phyloP scores from a whole-genome alignment of 116 monocot genomes.

The Cymodocea nodosa region DNA sequence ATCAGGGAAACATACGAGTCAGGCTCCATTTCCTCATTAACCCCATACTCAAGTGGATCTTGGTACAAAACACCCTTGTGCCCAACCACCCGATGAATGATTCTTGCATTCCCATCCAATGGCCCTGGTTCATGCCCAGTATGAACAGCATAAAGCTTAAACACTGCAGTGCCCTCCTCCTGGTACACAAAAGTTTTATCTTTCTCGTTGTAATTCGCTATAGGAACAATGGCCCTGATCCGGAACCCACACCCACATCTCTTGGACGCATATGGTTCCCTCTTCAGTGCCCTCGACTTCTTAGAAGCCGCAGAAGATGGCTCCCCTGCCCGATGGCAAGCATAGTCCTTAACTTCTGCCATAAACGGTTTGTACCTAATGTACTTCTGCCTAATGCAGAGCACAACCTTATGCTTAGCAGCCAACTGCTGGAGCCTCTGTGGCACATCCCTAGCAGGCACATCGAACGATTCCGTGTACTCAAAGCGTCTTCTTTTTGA shows the following conservation, averaged over 20 bases:
- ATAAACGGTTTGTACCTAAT: constrained; percentile 97
- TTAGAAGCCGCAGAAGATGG: constrained; percentile 40
- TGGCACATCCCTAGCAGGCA: constrained; percentile 82
- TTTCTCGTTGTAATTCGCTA: constrained; percentile 94
- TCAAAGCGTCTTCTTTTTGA: constrained; percentile 80
- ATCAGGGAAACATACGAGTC: constrained; percentile 37
- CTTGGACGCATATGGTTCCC: constrained; percentile 96
- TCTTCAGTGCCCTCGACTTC: constrained; percentile 69
- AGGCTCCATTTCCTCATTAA: constrained; percentile 57
- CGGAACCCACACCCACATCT: constrained; percentile 97
- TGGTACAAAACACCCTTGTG: constrained; percentile 66
- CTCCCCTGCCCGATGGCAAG: constrained; percentile 95
- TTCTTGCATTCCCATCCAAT: constrained; percentile 88
- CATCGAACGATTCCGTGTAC: constrained; percentile 93
- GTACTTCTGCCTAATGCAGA: constrained; percentile 97
- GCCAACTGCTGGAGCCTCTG: constrained; percentile 84
- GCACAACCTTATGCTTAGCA: constrained; percentile 91
- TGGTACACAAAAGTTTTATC: constrained; percentile 97
- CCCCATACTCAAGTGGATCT: constrained; percentile 57
- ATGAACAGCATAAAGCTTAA: constrained; percentile 94
- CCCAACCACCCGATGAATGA: constrained; percentile 83
- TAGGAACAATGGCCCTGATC: constrained; percentile 93
- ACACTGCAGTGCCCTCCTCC: constrained; percentile 93
- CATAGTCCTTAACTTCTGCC: constrained; percentile 99
- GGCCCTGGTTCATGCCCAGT: constrained; percentile 98